Percentiles rank a stretch among this genome's conserved stretches.
Conservation (phyloP, 139 green algal genomes). For the Nannochloris sp. region DNA sequence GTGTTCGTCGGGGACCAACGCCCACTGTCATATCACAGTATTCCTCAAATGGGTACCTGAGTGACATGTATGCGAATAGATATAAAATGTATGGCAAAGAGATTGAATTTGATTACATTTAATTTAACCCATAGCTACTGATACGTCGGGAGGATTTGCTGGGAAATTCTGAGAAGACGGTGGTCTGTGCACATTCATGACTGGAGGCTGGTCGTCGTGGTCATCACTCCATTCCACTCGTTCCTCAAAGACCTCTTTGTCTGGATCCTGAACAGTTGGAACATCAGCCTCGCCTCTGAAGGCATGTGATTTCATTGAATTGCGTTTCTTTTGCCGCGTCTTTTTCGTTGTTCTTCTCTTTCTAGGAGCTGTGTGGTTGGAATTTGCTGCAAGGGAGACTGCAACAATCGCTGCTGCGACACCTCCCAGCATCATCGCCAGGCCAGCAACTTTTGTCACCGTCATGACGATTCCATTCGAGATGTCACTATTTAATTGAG, state of each 20-base stretch:
- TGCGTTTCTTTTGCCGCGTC: background rate
- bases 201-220: background rate
- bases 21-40: constrained; percentile 12
- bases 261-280: background rate
- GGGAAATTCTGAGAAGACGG: constrained; percentile 2
- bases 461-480: background rate
- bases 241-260: background rate
- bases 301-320: background rate
- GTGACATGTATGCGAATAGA: background rate
- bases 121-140: constrained; percentile 11
- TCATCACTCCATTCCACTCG: too few species aligned
- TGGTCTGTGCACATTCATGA: constrained; percentile 10
- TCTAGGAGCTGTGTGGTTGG: background rate
- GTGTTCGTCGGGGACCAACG: background rate
- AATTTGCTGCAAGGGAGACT: background rate
- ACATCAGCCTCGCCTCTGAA: constrained; percentile 1
- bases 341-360: background rate
- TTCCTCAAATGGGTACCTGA: background rate
- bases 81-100: background rate
- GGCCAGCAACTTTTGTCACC: constrained; percentile 8
- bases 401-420: constrained; percentile 6
- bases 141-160: constrained; percentile 5
- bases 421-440: constrained; percentile 6
- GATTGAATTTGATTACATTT: constrained; percentile 9
- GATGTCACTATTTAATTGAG: background rate